These are phyloP conservation scores for Exophiala sp. DNA, from an alignment of 2,329 filamentous ascomycete species.

Conservation along the genomic window DNA sequence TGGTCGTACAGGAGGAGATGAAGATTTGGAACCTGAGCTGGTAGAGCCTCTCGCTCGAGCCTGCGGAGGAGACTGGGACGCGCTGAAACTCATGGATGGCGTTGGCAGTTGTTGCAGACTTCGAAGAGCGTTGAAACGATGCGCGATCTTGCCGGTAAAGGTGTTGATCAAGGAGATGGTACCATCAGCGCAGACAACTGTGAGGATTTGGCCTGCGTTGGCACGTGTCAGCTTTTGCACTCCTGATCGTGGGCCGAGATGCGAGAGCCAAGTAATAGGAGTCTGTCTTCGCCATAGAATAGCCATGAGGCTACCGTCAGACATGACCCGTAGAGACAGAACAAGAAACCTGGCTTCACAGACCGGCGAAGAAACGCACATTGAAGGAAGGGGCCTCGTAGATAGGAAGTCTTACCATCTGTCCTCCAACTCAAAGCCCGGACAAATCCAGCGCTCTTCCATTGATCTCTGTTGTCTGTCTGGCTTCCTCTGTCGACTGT, in stretches of 20 bases:
- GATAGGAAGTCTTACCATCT: conserved; percentile 48
- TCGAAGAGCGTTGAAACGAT: conserved; percentile 37
- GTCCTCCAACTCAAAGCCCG: conserved; percentile 55
- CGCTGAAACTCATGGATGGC: neutral
- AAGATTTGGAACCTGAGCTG: neutral
- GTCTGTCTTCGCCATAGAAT: too few relatives aligned
- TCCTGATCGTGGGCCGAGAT: neutral
- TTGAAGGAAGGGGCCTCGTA: neutral
- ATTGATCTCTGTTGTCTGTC: conserved; percentile 15
- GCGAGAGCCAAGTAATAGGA: too few relatives aligned
- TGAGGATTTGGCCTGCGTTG: conserved; percentile 62
- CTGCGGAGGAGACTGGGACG: neutral
- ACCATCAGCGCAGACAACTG: conserved; percentile 78
- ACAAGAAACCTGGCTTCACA: too few relatives aligned
- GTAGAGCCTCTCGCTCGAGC: conserved; percentile 1
- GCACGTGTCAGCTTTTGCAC: neutral
- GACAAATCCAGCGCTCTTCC: conserved; percentile 32
- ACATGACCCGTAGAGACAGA: neutral
- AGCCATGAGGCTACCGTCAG: too few relatives aligned
- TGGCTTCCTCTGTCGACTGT: neutral
- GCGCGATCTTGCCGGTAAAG: conserved; percentile 74
- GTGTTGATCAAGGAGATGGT: conserved; percentile 68
- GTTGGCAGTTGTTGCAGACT: neutral
- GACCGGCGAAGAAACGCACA: neutral
- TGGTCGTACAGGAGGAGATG: neutral